These are phyloP conservation scores for Aspergillus sclerotiicarbonarius DNA, from an alignment of 495 filamentous ascomycete genomes.

Conservation along the genomic window DNA sequence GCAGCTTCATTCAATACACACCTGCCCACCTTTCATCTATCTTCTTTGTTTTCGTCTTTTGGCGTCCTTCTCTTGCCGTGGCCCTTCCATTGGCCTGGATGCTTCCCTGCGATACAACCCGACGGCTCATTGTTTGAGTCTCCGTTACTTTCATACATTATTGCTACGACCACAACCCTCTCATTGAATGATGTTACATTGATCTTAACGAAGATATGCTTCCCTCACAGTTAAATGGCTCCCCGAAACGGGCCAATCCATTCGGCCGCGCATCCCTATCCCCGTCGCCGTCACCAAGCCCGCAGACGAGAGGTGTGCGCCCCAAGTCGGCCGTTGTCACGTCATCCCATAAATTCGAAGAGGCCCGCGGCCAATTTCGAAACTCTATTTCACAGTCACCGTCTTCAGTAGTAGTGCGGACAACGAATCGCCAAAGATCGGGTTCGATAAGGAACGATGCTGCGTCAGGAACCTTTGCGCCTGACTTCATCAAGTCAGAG, in stretches of 20 bases:
- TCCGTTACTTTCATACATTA: conserved; percentile 3
- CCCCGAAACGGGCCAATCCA: conserved; percentile 70
- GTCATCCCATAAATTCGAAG: conserved; percentile 46
- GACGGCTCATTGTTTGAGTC: conserved; percentile 12
- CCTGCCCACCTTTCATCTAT: neutral
- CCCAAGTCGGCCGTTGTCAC: conserved; percentile 73
- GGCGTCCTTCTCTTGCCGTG: neutral
- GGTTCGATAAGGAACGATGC: conserved; percentile 57
- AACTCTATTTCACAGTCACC: conserved; percentile 54
- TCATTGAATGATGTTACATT: conserved; percentile 34
- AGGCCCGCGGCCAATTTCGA: conserved; percentile 49
- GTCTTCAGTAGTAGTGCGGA: conserved; percentile 25
- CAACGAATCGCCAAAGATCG: conserved; percentile 47
- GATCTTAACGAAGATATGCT: conserved; percentile 36
- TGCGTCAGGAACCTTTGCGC: conserved; percentile 81
- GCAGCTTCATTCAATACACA: neutral
- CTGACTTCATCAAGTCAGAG: conserved; percentile 88
- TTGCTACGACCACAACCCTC: conserved; percentile 16
- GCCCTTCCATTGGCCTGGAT: conserved; percentile 2
- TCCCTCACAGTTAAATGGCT: conserved; percentile 45
- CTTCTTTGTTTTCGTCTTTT: neutral
- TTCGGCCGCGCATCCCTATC: conserved; percentile 65
- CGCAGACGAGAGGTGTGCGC: conserved; percentile 44
- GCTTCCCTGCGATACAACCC: conserved; percentile 11
- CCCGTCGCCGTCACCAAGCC: conserved; percentile 57